Evolutionary conservation across 768 basidiomycete genomes (phyloP).

Genomic region (Leccinum disarticulatum): DNA sequence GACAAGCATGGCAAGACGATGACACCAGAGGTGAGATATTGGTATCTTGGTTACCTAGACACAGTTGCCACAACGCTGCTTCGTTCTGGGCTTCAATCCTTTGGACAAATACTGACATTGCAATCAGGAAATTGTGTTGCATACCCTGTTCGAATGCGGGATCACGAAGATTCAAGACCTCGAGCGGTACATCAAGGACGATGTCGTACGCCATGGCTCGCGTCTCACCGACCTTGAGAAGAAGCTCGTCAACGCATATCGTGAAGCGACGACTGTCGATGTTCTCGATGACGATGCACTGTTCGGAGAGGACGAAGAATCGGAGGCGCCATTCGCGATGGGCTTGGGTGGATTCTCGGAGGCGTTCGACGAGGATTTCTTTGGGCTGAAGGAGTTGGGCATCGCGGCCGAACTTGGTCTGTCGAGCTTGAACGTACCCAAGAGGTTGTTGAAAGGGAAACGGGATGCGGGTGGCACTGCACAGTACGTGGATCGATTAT

Average conservation of each 20-base stretch:
- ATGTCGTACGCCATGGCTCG: slow-evolving; percentile 77
- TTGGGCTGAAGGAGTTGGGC: slow-evolving; percentile 84
- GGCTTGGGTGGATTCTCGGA: slow-evolving; percentile 80
- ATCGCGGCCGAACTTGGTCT: slow-evolving; percentile 85
- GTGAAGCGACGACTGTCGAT: slow-evolving; percentile 59
- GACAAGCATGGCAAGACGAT: slow-evolving; percentile 82
- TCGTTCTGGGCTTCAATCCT: background rate
- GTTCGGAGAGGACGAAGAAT: slow-evolving; percentile 58
- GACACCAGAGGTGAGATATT: slow-evolving; percentile 74
- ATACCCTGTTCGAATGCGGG: slow-evolving; percentile 89
- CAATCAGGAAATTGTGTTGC: slow-evolving; percentile 86
- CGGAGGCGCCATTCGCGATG: slow-evolving; percentile 68
- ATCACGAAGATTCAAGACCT: slow-evolving; percentile 74
- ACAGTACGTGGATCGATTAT: slow-evolving; percentile 43
- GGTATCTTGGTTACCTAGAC: slow-evolving; percentile 16
- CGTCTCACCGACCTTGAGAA: slow-evolving; percentile 79
- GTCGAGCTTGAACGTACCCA: slow-evolving; percentile 75
- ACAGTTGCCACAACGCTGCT: background rate
- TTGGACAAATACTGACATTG: slow-evolving; percentile 8
- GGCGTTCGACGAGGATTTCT: slow-evolving; percentile 87
- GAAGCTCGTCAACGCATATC: slow-evolving; percentile 82
- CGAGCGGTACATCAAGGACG: slow-evolving; percentile 86
- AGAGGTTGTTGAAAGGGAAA: slow-evolving; percentile 69
- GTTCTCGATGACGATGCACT: slow-evolving; percentile 51
- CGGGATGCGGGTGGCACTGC: slow-evolving; percentile 39